Evolutionary conservation across 768 basidiomycete genomes (phyloP).

Genomic region (Leucocoprinus birnbaumii): DNA sequence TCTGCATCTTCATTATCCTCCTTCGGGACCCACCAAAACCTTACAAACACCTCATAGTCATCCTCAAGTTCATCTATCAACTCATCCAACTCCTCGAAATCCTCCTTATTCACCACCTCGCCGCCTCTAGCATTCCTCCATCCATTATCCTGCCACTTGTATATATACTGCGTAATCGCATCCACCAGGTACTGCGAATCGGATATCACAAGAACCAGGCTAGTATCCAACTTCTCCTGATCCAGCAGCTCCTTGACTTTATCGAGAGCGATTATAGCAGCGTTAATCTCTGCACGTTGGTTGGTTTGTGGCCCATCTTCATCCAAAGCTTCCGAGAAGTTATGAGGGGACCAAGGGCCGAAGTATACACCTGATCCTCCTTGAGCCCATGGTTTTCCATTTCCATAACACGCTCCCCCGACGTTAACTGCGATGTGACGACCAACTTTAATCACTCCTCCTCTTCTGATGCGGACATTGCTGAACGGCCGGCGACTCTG

Average conservation of each 20-base stretch:
- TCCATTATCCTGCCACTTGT: slow-evolving; percentile 8
- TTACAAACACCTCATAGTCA: background rate
- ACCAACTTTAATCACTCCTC: background rate
- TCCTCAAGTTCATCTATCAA: background rate
- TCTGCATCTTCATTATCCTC: background rate
- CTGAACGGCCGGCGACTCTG: background rate
- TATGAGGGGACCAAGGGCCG: background rate
- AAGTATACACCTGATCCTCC: slow-evolving; percentile 11
- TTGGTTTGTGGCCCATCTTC: slow-evolving; percentile 5
- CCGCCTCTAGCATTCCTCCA: slow-evolving; percentile 5
- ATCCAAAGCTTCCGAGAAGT: background rate
- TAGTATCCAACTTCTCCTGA: background rate
- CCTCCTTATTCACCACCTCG: slow-evolving; percentile 3
- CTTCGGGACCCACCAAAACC: background rate
- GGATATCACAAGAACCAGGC: slow-evolving; percentile 3
- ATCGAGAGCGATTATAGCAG: slow-evolving; percentile 9
- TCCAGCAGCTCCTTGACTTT: background rate
- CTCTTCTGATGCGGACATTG: background rate
- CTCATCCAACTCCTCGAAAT: background rate
- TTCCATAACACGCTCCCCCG: slow-evolving; percentile 11
- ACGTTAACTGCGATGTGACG: slow-evolving; percentile 7
- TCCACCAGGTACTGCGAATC: slow-evolving; percentile 11
- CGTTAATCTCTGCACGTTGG: slow-evolving; percentile 8
- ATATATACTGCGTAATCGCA: slow-evolving; percentile 5
- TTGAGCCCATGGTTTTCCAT: slow-evolving; percentile 10